phyloP scores from a whole-genome alignment of 805 yeast genomes.

The Ogataea pilisensis region DNA sequence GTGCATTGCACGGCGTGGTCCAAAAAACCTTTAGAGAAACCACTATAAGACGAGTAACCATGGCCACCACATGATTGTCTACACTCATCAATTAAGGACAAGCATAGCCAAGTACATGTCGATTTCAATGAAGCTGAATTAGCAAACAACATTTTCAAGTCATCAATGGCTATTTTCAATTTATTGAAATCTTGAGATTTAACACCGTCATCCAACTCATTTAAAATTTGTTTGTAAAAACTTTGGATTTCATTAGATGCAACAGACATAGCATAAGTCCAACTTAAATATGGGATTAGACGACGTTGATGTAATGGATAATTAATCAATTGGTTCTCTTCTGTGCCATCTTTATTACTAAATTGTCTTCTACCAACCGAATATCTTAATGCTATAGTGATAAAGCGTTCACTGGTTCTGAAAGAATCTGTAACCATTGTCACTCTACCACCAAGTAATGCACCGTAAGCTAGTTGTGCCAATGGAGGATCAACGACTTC shows the following conservation, averaged over 20 bases:
- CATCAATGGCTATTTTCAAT: slow-evolving; percentile 46
- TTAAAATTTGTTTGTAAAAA: slow-evolving; percentile 47
- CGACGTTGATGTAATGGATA: slow-evolving; percentile 89
- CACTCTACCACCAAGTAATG: slow-evolving; percentile 84
- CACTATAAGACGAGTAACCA: slow-evolving; percentile 91
- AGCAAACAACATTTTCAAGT: slow-evolving; percentile 73
- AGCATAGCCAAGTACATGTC: slow-evolving; percentile 81
- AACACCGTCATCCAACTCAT: slow-evolving; percentile 50
- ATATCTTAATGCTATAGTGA: slow-evolving; percentile 83
- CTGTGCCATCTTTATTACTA: slow-evolving; percentile 38
- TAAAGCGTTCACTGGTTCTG: slow-evolving; percentile 72
- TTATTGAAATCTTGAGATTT: slow-evolving; percentile 43
- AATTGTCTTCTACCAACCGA: slow-evolving; percentile 90
- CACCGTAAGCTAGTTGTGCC: slow-evolving; percentile 85
- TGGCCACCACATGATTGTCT: slow-evolving; percentile 96
- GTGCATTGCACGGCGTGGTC: slow-evolving; percentile 99
- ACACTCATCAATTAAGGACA: slow-evolving; percentile 77
- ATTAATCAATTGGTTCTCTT: slow-evolving; percentile 72
- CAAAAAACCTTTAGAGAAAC: slow-evolving; percentile 80
- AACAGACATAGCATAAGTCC: slow-evolving; percentile 70
- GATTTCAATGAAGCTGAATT: slow-evolving; percentile 87
- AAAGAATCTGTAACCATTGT: slow-evolving; percentile 84
- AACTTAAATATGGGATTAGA: slow-evolving; percentile 77
- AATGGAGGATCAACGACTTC: slow-evolving; percentile 75
- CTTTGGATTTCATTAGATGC: slow-evolving; percentile 60